phyloP scores from a whole-genome alignment of 148 eudicot genomes.

The Spergularia bocconei region DNA sequence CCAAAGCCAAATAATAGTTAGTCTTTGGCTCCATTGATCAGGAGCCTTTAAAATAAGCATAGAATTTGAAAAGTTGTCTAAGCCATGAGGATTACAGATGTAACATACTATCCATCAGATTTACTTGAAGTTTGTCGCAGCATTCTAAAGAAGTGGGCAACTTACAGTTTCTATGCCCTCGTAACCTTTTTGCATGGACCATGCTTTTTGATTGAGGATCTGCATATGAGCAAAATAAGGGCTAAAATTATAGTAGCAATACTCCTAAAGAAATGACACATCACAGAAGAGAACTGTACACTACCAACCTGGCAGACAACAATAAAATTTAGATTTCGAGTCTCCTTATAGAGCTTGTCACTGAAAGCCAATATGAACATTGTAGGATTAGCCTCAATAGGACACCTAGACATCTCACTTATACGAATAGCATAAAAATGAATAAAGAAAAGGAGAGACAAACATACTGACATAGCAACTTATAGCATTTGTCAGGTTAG shows the following conservation, averaged over 20 bases:
- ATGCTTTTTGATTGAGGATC: slow-evolving; percentile 97
- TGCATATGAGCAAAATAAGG: slow-evolving; percentile 42
- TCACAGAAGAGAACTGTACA: slow-evolving; percentile 22
- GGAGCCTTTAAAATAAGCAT: slow-evolving; percentile 1
- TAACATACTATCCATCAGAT: background rate
- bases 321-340: slow-evolving; percentile 91
- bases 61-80: background rate
- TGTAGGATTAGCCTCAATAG: slow-evolving; percentile 20
- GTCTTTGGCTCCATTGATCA: background rate
- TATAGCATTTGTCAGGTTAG: background rate
- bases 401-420: background rate
- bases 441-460: background rate
- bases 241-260: slow-evolving; percentile 6
- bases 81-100: slow-evolving; percentile 15
- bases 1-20: slow-evolving; percentile 4
- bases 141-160: background rate
- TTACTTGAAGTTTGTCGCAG: slow-evolving; percentile 12
- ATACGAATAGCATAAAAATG: background rate
- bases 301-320: slow-evolving; percentile 93
- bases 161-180: slow-evolving; percentile 75
- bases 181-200: slow-evolving; percentile 95
- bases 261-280: slow-evolving; percentile 22
- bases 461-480: slow-evolving; percentile 2
- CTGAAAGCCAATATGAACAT: slow-evolving; percentile 34
- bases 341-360: slow-evolving; percentile 95